Evolutionary conservation across 1,284 basidiomycete genomes (phyloP), one percentile per base, ranked within the genome.

Genomic region (Neolentinus lepideus): DNA sequence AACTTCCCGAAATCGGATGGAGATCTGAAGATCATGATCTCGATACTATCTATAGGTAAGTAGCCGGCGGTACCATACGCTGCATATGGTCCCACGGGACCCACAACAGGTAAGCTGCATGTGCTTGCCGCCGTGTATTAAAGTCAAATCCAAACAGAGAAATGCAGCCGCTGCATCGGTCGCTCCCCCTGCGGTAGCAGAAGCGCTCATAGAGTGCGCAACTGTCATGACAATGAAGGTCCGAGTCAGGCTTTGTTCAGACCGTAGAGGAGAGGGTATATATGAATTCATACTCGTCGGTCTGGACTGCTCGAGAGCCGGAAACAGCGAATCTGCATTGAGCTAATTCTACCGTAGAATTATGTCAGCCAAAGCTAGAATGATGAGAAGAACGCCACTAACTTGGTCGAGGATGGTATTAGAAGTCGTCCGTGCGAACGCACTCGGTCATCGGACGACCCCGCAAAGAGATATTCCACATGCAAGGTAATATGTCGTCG

Each of bases 1-100:
- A 16, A 21, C 4, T 21, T 43, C 16, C 38, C 19, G 38, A 16
- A 43, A 43, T 43, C 38, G 38, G 38, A 21, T 12, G 38, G 38
- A 43, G 38, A 43, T 43, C 38, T 43, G 38, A 43, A 43, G 38
- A 43, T 43, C 38, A 43, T 50, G 47, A 50, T 50, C 47, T 50
- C 47, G 47, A 50, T 50, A 29, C 47, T n/a, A 25, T 50, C 47
- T 50, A 50, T 50, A 21, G 47, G 12, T 26, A 29, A 50, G 47
- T 50, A 50, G 47, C 47, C 47, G 47, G 47, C 47, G 47, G 27
- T 29, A 16, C 4, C 47, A 50, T 50, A 29, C 24, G 24, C 9
- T 50, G n/a, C 43, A 46, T 16, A 46, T n/a, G 10, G 6, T 46
- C 19, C 19, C 22, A 50, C 47, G 14, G 22, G 47, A 25, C 47